These are phyloP conservation scores for Colletotrichum spaethianum DNA, from an alignment of 2,329 filamentous ascomycete genomes.

Conservation along the genomic window DNA sequence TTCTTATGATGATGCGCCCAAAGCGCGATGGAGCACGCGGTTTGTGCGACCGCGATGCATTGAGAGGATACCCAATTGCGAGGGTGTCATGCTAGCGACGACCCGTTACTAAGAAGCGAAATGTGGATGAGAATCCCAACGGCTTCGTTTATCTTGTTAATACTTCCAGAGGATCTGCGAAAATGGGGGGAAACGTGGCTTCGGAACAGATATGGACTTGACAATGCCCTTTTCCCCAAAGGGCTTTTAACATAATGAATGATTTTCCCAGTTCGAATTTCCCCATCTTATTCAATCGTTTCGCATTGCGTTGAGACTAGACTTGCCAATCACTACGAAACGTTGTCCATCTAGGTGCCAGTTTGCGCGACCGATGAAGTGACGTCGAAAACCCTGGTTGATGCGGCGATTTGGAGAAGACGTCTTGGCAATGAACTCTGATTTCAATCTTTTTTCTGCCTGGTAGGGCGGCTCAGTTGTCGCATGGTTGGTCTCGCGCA, in stretches of 20 bases:
- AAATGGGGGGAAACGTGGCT: too few relatives aligned
- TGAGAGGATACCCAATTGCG: slow-evolving; percentile 4
- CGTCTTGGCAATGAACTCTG: neutral
- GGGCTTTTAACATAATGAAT: neutral
- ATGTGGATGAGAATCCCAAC: neutral
- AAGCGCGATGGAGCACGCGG: neutral
- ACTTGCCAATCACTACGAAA: too few relatives aligned
- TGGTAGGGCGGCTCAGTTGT: neutral
- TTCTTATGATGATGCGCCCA: neutral
- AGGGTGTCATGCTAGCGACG: neutral
- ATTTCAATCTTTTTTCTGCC: neutral
- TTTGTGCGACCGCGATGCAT: neutral
- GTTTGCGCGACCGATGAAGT: neutral
- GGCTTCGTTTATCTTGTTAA: neutral
- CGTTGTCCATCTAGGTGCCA: neutral
- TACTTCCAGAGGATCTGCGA: neutral
- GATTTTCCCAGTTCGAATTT: neutral
- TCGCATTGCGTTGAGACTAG: neutral
- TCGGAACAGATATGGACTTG: neutral
- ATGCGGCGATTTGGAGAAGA: neutral
- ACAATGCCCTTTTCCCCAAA: neutral
- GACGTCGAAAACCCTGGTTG: slow-evolving; percentile 8
- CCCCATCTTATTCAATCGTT: too few relatives aligned
- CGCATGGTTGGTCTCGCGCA: neutral
- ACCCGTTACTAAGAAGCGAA: neutral